Evolutionary conservation across 2,329 filamentous ascomycete species (phyloP), one percentile per base, ranked within the genome.

Genomic region (Penicillium sp.): DNA sequence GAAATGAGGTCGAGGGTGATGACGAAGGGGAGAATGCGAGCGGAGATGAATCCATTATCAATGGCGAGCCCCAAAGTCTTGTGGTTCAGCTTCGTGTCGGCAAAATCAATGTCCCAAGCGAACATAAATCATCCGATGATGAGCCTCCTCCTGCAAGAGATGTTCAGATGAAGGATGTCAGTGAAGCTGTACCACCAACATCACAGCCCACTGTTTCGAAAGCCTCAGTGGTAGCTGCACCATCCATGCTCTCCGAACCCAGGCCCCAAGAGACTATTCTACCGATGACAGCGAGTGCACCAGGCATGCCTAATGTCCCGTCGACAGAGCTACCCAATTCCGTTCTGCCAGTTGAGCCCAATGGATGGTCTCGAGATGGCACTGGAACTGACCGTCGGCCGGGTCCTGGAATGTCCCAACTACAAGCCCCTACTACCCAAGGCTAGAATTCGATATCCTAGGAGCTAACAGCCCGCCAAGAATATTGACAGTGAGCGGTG

Each of bases 31-130:
- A 75, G 5, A 70, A 74, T 46, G 67, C 69, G 43, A 77, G 73
- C 50, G 75, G 73, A 18, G 72, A 73, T 54, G 76, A 73, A 29
- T 71, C 72, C n/a, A 82, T 85, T 37, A 69, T 69, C 22, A 71
- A 74, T 33, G 73, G 72, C 5, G 83, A 84, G 51, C 81, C 85
- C 68, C 74, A 73, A 22, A 90, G 85, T 62, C 80, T 93, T 40
- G 82, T 96, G 49, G 88, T 96, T 54, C 92, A 89, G 70, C 79
- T 96, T 14, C 69, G 75, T 63, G 79, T 79, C 61, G 63, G 67
- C 51, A 75, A 74, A 55, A 63, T 65, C 15, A 65, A 68, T 51
- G 25, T 55, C 15, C 49, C 59, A 18, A 60, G 57, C 52, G 62
- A 60, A 44, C 51, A 57, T 9, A 54, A 60, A 26, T 55, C 44